Base-by-base conservation (phyloP, 768 basidiomycete species). In the Leccinum disarticulatum region DNA sequence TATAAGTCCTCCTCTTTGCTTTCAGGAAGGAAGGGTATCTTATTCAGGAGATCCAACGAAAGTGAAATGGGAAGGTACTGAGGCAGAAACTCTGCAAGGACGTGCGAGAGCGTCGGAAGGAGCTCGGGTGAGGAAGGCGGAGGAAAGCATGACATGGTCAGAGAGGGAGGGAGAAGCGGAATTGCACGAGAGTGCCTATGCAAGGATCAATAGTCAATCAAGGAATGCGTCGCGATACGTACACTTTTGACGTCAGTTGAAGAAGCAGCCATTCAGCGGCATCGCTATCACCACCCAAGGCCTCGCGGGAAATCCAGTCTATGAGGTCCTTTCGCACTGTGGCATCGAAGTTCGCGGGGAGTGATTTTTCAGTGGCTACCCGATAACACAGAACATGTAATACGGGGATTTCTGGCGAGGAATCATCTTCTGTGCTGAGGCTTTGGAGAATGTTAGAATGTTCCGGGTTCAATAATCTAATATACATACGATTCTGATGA, bases 191-290 rank as follows among this genome's bases (percentile, higher is more conserved):
- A 85, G 76, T 89, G 83, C 27, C 91, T 93, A 60, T 43, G 19
- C 8, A 52, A 51, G 28, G 10, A 53, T 67, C 27, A 60, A 17
- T 50, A 28, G 33, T 22, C 41, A 57, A 49, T 50, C 7, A 52
- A 47, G 10, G 28, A 6, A 52, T 43, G n/a, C 9, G 6, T 52
- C 5, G 35, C 14, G 51, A 8, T 30, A 77, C 88, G 63, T 67
- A 93, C 91, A 87, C 83, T 74, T 80, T 80, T 30, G 86, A 79
- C 15, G 88, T 77, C 49, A 79, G 67, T 47, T 80, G 76, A 28
- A 93, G 76, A 5, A 93, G 76, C 7, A 90, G 77, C 87, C 88
- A 92, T 73, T 92, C 87, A 25, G 91, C 90, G 2, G 86, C 86
- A 22, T 83, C 76, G 31, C 65, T 70, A 66, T 94, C 91, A 4